Percentiles rank a stretch among this genome's conserved stretches.
Evolutionary conservation across 2,329 filamentous ascomycete genomes (phyloP).

Genomic region (Pseudocercospora crystallina): DNA sequence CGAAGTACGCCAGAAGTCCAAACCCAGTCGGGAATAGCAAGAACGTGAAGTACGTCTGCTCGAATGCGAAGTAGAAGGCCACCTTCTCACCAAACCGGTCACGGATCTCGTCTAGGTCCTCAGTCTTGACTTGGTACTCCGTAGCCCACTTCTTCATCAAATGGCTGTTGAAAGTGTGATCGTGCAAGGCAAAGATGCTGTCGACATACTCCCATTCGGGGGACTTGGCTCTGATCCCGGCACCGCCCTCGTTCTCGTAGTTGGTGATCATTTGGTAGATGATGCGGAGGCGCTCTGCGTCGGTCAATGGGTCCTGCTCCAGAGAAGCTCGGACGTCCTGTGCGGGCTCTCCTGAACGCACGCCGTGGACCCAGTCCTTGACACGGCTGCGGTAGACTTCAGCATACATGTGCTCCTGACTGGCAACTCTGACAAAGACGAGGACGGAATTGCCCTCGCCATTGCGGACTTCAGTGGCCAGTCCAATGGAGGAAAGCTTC

Average conservation of each 20-base stretch:
- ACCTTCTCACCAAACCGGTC: conserved; percentile 61
- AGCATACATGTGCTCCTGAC: conserved; percentile 69
- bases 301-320: conserved; percentile 72
- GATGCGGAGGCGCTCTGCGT: conserved; percentile 83
- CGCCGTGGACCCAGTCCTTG: conserved; percentile 90
- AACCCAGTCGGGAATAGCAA: conserved; percentile 78
- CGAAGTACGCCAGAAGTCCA: conserved; percentile 73
- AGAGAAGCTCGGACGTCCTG: conserved; percentile 69
- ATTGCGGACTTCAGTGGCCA: conserved; percentile 82
- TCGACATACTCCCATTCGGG: conserved; percentile 53
- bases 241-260: conserved; percentile 47
- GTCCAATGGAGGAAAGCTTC: conserved; percentile 73
- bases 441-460: conserved; percentile 74
- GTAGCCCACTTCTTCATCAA: conserved; percentile 55
- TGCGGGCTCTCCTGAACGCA: conserved; percentile 73
- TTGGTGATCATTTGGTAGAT: conserved; percentile 73
- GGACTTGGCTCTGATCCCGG: conserved; percentile 52
- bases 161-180: conserved; percentile 53
- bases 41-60: conserved; percentile 86
- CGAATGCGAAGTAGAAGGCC: conserved; percentile 93
- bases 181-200: conserved; percentile 51
- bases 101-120: conserved; percentile 53
- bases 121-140: conserved; percentile 46
- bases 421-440: conserved; percentile 78
- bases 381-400: conserved; percentile 80